Base-by-base conservation (phyloP, 2,329 filamentous ascomycete genomes). In the Rhynchosporium agropyri region DNA sequence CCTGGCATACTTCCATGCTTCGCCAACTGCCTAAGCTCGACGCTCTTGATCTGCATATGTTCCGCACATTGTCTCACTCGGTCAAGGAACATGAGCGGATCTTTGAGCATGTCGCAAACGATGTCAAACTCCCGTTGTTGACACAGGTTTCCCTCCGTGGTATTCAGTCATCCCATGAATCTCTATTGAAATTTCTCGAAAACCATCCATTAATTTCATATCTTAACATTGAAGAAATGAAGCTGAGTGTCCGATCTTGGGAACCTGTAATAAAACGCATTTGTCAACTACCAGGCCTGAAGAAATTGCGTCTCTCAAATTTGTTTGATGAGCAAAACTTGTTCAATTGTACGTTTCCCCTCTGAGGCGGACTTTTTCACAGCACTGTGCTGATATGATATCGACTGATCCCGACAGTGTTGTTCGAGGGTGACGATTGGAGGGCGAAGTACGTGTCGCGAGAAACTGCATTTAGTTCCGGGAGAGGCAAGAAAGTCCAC, bases 21-120 rank as follows among this genome's bases (percentile, higher is more conserved):
- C 9, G 33, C n/a, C n/a, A n/a, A 1, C 38, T 53, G 50, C 50
- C 50, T n/a, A 36, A 36, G 26, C 50, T 53, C n/a, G 50, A 53
- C 33, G 50, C 50, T 4, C 38, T 53, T 13, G 50, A 53, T 53
- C 50, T 53, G 38, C 50, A 53, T n/a, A 38, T 53, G 50, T 38
- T 33, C 20, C 26, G 38, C 13, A 38, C 50, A 2, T n/a, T 53
- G 33, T 13, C 8, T 26, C 31, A 33, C 13, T 9, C 50, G 26
- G 26, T 33, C 31, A 28, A 15, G 10, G 8, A 12, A 3, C 38
- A 53, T 38, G 15, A 40, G n/a, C 38, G 38, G 12, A 26, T 53
- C 2, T 26, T 53, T 9, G 50, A 53, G 2, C 15, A 53, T 12
- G 38, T 53, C n/a, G 50, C 33, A 2, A 20, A 53, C 26, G n/a